Percentiles rank a stretch among this genome's conserved stretches.
Evolutionary conservation across 1,284 basidiomycete genomes (phyloP).

Genomic region (Cryptococcus deneoformans): DNA sequence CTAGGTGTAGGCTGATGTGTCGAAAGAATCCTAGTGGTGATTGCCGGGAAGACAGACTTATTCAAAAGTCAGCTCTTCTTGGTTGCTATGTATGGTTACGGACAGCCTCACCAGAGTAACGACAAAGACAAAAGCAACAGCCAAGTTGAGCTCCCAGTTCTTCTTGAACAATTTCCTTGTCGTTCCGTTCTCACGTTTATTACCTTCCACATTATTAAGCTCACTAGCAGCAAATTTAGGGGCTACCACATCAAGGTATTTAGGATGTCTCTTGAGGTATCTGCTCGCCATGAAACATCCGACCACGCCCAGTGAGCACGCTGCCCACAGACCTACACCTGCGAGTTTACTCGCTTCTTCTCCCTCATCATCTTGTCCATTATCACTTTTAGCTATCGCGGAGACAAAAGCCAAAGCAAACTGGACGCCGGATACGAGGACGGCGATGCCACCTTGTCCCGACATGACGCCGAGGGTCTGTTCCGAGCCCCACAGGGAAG

Average conservation of each 20-base stretch:
- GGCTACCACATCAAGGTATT: constrained; percentile 20
- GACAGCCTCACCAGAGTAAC: constrained; percentile 66
- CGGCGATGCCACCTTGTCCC: constrained; percentile 49
- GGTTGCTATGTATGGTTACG: background rate
- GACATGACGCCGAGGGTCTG: constrained; percentile 48
- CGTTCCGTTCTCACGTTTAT: constrained; percentile 11
- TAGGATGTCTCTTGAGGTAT: constrained; percentile 27
- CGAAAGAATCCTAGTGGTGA: constrained; percentile 70
- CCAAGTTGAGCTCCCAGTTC: constrained; percentile 67
- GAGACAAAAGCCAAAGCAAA: constrained; percentile 37
- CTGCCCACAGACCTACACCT: constrained; percentile 42
- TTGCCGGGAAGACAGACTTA: constrained; percentile 79
- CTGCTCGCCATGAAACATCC: constrained; percentile 29
- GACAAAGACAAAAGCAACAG: constrained; percentile 70
- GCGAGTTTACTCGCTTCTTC: constrained; percentile 20
- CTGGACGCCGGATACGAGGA: constrained; percentile 43
- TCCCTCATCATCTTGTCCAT: constrained; percentile 21
- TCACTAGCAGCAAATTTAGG: background rate
- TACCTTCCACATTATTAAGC: constrained; percentile 3
- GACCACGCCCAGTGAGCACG: constrained; percentile 26
- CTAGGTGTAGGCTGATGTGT: constrained; percentile 54
- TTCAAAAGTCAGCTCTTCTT: background rate
- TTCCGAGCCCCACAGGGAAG: constrained; percentile 36
- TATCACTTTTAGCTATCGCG: constrained; percentile 3
- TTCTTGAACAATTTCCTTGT: constrained; percentile 50